Percentiles rank a stretch among this genome's conserved stretches.
phyloP scores from a whole-genome alignment of 495 filamentous ascomycete species.

The Aspergillus nidulans region DNA sequence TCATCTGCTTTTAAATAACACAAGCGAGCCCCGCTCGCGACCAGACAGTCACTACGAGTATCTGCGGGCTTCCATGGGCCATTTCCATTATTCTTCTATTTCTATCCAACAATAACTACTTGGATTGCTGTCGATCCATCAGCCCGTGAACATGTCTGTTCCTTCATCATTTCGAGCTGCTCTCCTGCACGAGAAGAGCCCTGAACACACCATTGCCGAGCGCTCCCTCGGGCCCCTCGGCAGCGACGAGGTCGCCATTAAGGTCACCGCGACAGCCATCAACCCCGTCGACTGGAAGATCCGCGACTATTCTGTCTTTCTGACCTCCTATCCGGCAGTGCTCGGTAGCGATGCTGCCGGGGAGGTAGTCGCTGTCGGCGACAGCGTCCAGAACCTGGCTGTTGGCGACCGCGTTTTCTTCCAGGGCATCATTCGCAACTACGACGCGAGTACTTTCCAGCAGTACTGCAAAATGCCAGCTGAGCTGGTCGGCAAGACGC shows the following conservation, averaged over 20 bases:
- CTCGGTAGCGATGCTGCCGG: slow-evolving; percentile 40
- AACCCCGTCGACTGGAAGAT: slow-evolving; percentile 40
- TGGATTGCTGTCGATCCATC: too few species aligned
- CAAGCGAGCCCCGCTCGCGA: too few species aligned
- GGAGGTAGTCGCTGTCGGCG: slow-evolving; percentile 29
- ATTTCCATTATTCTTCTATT: too few species aligned
- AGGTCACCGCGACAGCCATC: slow-evolving; percentile 41
- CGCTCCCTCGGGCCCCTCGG: slow-evolving; percentile 7
- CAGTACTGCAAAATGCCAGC: slow-evolving; percentile 30
- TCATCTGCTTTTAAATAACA: too few species aligned
- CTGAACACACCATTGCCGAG: background rate
- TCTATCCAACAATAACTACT: too few species aligned
- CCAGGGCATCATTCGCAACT: slow-evolving; percentile 23
- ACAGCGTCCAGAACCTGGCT: slow-evolving; percentile 22
- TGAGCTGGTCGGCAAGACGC: slow-evolving; percentile 26
- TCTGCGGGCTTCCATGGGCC: too few species aligned
- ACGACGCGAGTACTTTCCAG: slow-evolving; percentile 41
- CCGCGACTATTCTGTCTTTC: slow-evolving; percentile 25
- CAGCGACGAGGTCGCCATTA: slow-evolving; percentile 20
- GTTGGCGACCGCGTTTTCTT: slow-evolving; percentile 37
- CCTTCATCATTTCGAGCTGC: background rate
- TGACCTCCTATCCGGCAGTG: slow-evolving; percentile 34
- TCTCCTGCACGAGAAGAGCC: background rate
- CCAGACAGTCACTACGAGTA: too few species aligned
- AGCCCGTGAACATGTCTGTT: background rate